A percentile compares a stretch with the other conserved stretches of the same genome.
Evolutionary conservation across 176 grass and related monocot species (phyloP).

Genomic region (Avena eriantha): DNA sequence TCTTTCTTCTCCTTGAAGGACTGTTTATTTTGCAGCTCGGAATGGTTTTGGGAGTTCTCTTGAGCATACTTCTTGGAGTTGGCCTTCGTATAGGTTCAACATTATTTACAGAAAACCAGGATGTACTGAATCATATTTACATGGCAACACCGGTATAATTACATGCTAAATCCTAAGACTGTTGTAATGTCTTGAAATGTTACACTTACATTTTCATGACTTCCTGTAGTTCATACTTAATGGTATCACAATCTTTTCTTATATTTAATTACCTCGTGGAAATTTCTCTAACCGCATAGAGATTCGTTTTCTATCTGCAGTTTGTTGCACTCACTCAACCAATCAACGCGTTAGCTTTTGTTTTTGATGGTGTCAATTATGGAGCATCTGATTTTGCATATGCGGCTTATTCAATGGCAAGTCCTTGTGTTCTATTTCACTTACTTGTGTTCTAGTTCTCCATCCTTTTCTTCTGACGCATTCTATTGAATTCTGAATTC

Average conservation of each 20-base stretch:
- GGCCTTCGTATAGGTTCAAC: constrained; percentile 64
- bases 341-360: constrained; percentile 85
- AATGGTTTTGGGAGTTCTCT: constrained; percentile 64
- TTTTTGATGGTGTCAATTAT: constrained; percentile 95
- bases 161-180: background rate
- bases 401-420: constrained; percentile 90
- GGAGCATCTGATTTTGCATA: constrained; percentile 90
- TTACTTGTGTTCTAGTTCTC: constrained; percentile 14
- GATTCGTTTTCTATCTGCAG: constrained; percentile 44
- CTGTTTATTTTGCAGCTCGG: constrained; percentile 56
- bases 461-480: background rate
- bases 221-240: background rate
- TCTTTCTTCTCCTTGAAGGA: background rate
- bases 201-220: constrained; percentile 1
- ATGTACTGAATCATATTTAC: constrained; percentile 68
- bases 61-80: constrained; percentile 69
- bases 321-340: constrained; percentile 84
- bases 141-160: constrained; percentile 75
- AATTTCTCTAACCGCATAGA: constrained; percentile 16
- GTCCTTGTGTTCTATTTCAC: background rate
- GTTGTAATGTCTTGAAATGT: constrained; percentile 11
- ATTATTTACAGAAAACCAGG: constrained; percentile 71
- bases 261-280: background rate
- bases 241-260: background rate
- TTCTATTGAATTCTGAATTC: constrained; percentile 3